A percentile compares a stretch with the other conserved stretches of the same genome.
phyloP scores from a whole-genome alignment of 768 basidiomycete species.

The Mycena alexandri region DNA sequence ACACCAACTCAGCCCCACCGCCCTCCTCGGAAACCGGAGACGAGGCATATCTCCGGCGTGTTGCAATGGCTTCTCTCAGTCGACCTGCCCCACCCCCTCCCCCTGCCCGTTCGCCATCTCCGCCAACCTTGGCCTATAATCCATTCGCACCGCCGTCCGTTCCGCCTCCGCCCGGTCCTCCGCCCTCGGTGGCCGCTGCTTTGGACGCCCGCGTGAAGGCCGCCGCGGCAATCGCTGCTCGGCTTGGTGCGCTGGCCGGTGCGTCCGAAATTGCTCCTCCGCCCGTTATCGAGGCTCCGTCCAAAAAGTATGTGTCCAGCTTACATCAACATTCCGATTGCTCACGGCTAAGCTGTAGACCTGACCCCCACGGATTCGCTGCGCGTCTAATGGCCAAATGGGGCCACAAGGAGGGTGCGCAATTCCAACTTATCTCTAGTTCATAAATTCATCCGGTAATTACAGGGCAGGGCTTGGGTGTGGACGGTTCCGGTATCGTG shows the following conservation, averaged over 20 bases:
- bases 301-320: slow-evolving; percentile 28
- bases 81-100: slow-evolving; percentile 46
- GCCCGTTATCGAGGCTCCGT: slow-evolving; percentile 32
- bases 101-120: slow-evolving; percentile 53
- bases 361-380: slow-evolving; percentile 82
- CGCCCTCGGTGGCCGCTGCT: slow-evolving; percentile 51
- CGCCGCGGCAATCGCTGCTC: slow-evolving; percentile 87
- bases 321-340: neutral
- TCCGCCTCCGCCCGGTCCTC: slow-evolving; percentile 66
- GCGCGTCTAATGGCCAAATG: slow-evolving; percentile 94
- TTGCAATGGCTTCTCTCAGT: slow-evolving; percentile 65
- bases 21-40: slow-evolving; percentile 65
- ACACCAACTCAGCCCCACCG: slow-evolving; percentile 30
- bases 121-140: slow-evolving; percentile 73
- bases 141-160: slow-evolving; percentile 76
- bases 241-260: slow-evolving; percentile 68
- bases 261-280: slow-evolving; percentile 47
- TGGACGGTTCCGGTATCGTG: slow-evolving; percentile 86
- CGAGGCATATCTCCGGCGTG: slow-evolving; percentile 74
- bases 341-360: slow-evolving; percentile 43
- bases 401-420: slow-evolving; percentile 78
- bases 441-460: neutral
- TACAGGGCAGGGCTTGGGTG: slow-evolving; percentile 90
- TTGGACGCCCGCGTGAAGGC: slow-evolving; percentile 80
- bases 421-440: neutral